phyloP scores from a whole-genome alignment of 2,329 filamentous ascomycete genomes.

The Beauveria australis region DNA sequence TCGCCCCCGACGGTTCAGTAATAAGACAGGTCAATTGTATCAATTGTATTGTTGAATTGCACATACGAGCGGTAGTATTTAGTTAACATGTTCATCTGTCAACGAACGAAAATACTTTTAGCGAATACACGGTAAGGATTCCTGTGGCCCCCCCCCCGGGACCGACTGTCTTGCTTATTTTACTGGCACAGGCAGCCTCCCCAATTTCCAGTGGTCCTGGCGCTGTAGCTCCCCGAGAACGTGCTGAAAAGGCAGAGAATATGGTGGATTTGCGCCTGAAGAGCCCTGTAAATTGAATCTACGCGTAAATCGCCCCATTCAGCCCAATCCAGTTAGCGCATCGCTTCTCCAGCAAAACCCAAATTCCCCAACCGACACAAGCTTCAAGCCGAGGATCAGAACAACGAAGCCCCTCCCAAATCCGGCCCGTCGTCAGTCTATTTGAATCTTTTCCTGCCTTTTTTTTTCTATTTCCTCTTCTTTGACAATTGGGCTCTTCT shows the following conservation, averaged over 20 bases:
- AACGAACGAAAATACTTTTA: too few relatives aligned
- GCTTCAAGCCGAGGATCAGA: conserved; percentile 2
- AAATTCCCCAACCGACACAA: not conserved
- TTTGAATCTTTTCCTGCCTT: not conserved
- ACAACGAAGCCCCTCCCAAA: not conserved
- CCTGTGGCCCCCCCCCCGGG: too few relatives aligned
- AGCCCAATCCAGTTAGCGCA: not conserved
- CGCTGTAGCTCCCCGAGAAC: not conserved
- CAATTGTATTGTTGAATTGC: not conserved
- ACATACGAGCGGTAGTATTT: not conserved
- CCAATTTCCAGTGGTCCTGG: not conserved
- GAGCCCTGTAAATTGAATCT: not conserved
- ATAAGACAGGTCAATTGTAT: not conserved
- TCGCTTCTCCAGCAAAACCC: not conserved
- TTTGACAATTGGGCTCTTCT: not conserved
- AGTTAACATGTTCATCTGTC: too few relatives aligned
- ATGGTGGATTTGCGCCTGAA: not conserved
- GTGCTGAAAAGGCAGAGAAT: not conserved
- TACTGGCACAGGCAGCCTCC: too few relatives aligned
- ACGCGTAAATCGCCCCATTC: not conserved
- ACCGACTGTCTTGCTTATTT: too few relatives aligned
- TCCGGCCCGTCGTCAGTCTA: not conserved
- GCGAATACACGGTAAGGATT: too few relatives aligned
- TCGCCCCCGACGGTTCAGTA: not conserved
- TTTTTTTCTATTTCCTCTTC: not conserved